Percentiles rank a stretch among this genome's conserved stretches.
Evolutionary conservation across 495 filamentous ascomycete species (phyloP).

Genomic region (Trichodelitschia bisporula): DNA sequence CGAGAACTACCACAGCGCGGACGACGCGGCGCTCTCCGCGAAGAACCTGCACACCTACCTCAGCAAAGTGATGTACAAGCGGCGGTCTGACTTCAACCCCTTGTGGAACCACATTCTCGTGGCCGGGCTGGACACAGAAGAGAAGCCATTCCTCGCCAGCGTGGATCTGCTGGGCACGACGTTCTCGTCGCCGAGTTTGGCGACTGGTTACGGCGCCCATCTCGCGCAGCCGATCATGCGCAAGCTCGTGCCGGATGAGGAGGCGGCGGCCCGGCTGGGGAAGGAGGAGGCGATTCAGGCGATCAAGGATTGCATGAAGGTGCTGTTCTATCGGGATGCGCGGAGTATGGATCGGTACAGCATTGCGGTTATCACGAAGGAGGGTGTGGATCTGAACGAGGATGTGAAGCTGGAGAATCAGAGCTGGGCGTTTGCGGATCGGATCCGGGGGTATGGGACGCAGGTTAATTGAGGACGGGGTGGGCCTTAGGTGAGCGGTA

Average conservation of each 20-base stretch:
- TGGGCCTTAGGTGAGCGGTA: no score
- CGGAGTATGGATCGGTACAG: slow-evolving; percentile 78
- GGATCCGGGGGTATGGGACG: slow-evolving; percentile 53
- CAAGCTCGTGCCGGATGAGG: slow-evolving; percentile 58
- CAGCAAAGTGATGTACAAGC: slow-evolving; percentile 78
- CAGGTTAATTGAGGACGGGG: slow-evolving; percentile 30
- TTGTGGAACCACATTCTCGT: slow-evolving; percentile 91
- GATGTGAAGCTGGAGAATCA: slow-evolving; percentile 54
- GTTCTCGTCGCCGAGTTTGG: slow-evolving; percentile 63
- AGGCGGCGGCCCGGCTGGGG: slow-evolving; percentile 36
- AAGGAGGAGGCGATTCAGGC: slow-evolving; percentile 57
- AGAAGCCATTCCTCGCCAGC: slow-evolving; percentile 65
- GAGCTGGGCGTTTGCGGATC: slow-evolving; percentile 93
- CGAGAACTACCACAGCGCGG: slow-evolving; percentile 44
- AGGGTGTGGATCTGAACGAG: slow-evolving; percentile 59
- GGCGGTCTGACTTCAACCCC: slow-evolving; percentile 85
- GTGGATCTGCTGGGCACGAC: slow-evolving; percentile 87
- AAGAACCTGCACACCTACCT: slow-evolving; percentile 91
- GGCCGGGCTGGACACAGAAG: slow-evolving; percentile 56
- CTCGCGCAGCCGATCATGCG: slow-evolving; percentile 82
- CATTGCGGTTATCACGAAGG: slow-evolving; percentile 67
- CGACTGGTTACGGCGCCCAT: slow-evolving; percentile 83
- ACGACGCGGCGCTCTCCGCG: slow-evolving; percentile 43
- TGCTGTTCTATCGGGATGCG: slow-evolving; percentile 91
- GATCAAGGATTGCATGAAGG: slow-evolving; percentile 87